Base-by-base conservation (phyloP, 345 rosid genomes). In the Aethionema arabicum region DNA sequence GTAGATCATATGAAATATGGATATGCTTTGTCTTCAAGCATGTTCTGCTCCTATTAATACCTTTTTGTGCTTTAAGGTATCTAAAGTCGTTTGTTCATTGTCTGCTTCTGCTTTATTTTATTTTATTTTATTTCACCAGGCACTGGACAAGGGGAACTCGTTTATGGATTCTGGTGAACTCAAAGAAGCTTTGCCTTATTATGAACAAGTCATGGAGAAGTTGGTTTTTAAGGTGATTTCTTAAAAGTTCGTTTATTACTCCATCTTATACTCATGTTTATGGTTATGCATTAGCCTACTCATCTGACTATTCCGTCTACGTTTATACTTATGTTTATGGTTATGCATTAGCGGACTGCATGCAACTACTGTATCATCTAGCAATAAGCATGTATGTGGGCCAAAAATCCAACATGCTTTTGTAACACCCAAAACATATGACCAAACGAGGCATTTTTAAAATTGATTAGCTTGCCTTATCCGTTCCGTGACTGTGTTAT, bases 161-260 rank as follows among this genome's bases (percentile, higher is more conserved):
- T 77, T 86, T 67, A 84, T 91, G 98, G 83, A 85, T 69, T 76
- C 79, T 14, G 96, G 96, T 62, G 83, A 71, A 69, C 92, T 91
- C 43, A 79, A 85, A 65, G 90, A 86, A 56, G 90, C 96, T 48
- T 44, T 91, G 54, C 74, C 84, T 2, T 83, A 61, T 65, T 91
- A 80, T 53, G 84, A 86, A 66, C 69, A 66, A 44, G 82, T 88
- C 65, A 91, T 88, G 88, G 75, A 80, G 55, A 78, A 79, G 61
- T 70, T 86, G 79, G 73, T 78, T 46, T 88, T 83, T 71, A 72
- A 83, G 96, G 96, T 91, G 74, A 73, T 54, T 60, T 74, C 54
- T 44, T 21, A 30, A n/a, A 63, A 62, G 37, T 45, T 32, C 5
- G 30, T 52, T 60, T 13, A 9, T 56, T 16, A 58, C 9, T 58